Base-by-base conservation (phyloP, 108 stramenopile genomes). In the Pelagomonas calceolata region DNA sequence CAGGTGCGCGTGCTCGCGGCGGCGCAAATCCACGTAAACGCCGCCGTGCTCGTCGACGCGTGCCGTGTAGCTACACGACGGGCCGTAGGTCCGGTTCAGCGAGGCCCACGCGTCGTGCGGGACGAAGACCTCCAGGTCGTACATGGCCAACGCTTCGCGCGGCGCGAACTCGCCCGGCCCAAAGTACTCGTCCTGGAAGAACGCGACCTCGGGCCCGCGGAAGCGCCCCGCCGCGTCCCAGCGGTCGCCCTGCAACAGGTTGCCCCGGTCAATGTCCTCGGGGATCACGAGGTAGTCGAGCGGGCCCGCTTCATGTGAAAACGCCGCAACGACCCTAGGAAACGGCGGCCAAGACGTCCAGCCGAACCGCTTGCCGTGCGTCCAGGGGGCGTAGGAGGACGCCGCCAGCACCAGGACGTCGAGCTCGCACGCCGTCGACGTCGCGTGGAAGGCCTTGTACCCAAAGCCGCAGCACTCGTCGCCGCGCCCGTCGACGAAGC, bases 381-480 rank as follows among this genome's bases (percentile, higher is more conserved):
- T 26, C 51, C 51, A 60, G 51, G 51, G 51, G 3, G 51, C 51
- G 51, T 60, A 26, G 51, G 7, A 26, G 21, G 51, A 16, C 51
- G 18, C 29, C 21, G 51, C 51, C 1, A 60, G 10, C 21, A 60
- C 51, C 21, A 60, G 10, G 7, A 60, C 51, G 51, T 60, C 51
- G 7, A 60, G 51, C 51, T 4, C 1, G 51, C 51, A 60, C 21
- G 51, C 51, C 21, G 18, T 26, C 7, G 7, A 1, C 26, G 14
- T 60, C 21, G 51, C 51, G 51, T 60, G 51, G 51, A 26, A 60
- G 21, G 29, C 7, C 51, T 60, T 60, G 51, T 26, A 60, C 21
- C 51, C 51, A 26, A 60, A 60, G 51, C 51, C 51, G 51, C 51
- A 60, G 51, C 51, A 60, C 51, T 60, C 51, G 44, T 45, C 44